Base-by-base conservation (phyloP, 495 filamentous ascomycete genomes). In the Stereocaulon alpinum region DNA sequence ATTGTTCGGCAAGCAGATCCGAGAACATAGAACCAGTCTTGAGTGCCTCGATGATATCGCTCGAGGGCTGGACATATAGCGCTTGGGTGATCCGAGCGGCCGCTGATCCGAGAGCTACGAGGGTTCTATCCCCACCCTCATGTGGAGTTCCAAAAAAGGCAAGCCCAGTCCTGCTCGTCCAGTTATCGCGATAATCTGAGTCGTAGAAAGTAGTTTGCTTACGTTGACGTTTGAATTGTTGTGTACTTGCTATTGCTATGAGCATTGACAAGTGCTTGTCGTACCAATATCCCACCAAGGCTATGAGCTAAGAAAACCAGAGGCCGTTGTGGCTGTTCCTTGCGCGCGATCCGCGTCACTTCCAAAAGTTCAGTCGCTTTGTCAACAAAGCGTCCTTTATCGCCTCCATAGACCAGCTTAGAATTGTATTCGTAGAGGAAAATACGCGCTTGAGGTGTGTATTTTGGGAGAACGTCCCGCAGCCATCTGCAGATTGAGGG, bases 341-440 rank as follows among this genome's bases (percentile, higher is more conserved):
- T 51, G 34, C 57, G 47, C 27, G 53, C 40, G 20, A 30, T 60
- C 18, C 24, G 48, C 18, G 44, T 4, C 9, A 11, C 48, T 10
- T 60, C 57, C 7, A 60, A 24, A 2, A 60, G 48, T 5, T 60
- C 57, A 7, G 53, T 60, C 11, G 45, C 47, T 12, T 60, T 37
- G 48, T 53, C 30, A 2, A 60, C 40, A 24, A 60, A 60, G 18
- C 24, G 48, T 1, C 34, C 37, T 42, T 53, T 54, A 18, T 48
- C 30, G 10, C 10, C 40, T 66, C 65, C 4, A 61, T 66, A 53
- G 56, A 64, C 42, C 68, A 69, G 18, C 63, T 68, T 29, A 67
- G 69, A 57, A 58, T 74, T 74, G 45, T 76, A 76, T 18, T 68
- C 67, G 37, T 69, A 74, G 30, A 73, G 63, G 11, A 72, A 57